Percentiles rank a stretch among this genome's conserved stretches.
These are phyloP conservation scores for Benincasa hispida DNA, from an alignment of 306 rosid species.

Conservation along the genomic window DNA sequence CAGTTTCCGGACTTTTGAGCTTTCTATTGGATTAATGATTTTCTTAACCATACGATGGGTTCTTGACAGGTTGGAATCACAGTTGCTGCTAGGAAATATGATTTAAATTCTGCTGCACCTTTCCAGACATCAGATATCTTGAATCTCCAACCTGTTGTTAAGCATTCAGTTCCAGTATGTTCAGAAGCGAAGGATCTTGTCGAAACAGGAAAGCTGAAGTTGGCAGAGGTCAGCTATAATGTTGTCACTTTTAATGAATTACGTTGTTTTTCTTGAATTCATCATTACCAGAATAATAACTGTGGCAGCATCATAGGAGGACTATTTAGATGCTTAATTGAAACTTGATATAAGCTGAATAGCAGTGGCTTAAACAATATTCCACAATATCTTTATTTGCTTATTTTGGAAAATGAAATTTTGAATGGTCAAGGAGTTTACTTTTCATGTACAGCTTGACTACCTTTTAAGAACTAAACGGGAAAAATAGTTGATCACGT, in stretches of 20 bases:
- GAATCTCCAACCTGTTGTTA: conserved; percentile 83
- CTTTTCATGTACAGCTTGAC: background rate
- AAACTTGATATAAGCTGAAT: background rate
- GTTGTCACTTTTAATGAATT: background rate
- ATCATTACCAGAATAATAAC: background rate
- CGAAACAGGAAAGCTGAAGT: conserved; percentile 88
- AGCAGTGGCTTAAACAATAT: background rate
- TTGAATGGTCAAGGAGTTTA: background rate
- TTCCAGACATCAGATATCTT: conserved; percentile 74
- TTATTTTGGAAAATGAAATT: background rate
- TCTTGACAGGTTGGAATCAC: conserved; percentile 65
- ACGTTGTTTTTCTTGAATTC: background rate
- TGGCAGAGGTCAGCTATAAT: conserved; percentile 68
- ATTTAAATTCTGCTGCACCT: conserved; percentile 57
- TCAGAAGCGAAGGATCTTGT: conserved; percentile 96
- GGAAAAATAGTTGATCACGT: background rate
- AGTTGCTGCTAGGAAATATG: conserved; percentile 76
- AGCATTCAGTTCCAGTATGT: conserved; percentile 87
- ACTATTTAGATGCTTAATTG: background rate
- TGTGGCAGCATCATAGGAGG: background rate
- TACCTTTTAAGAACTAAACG: background rate
- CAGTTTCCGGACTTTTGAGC: background rate
- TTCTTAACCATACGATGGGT: background rate
- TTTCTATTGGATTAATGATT: background rate
- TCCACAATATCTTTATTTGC: background rate